Base-by-base conservation (phyloP, 768 basidiomycete genomes). In the Paxillus ammoniavirescens region DNA sequence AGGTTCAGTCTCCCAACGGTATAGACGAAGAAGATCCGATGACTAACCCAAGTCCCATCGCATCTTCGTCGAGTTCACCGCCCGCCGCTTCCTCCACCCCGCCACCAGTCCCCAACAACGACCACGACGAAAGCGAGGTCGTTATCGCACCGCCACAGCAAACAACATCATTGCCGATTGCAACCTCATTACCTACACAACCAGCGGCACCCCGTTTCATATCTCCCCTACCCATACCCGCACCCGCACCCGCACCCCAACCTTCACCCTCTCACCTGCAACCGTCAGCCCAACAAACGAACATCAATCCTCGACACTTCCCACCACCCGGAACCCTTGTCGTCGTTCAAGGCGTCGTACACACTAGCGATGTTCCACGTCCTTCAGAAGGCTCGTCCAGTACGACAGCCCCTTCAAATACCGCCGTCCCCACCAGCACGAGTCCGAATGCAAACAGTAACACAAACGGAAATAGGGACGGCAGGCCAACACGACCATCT, bases 311-410 rank as follows among this genome's bases (percentile, higher is more conserved):
- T n/a, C 72, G 80, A 18, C 77, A 78, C 50, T 88, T 88, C 64
- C 86, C 87, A 35, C 83, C 87, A 0, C 83, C 87, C 0, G 87
- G 89, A 13, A 89, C 89, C 2, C 77, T 91, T 3, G 89, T 91
- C 23, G 87, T 91, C 35, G 89, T 91, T 0, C 89, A 91, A 68
- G 89, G 89, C 46, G 87, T 90, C 38, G 88, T 90, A 1, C 87
- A 90, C 57, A 89, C 88, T 0, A 84, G 85, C 4, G 87, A 89
- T 67, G 77, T 80, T 26, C 76, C 83, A 1, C 74, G 77, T 18
- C 52, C 68, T 35, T 51, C 61, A 13, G 62, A 68, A 42, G 59
- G 67, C 46, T 64, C 57, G 36, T 49, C 53, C n/a, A 60, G 47
- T 47, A 48, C 36, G 50, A 6, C 50, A 53, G 45, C 36, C 62